Conservation (phyloP, 108 stramenopile species). For the Cyclostephanos tholiformis region DNA sequence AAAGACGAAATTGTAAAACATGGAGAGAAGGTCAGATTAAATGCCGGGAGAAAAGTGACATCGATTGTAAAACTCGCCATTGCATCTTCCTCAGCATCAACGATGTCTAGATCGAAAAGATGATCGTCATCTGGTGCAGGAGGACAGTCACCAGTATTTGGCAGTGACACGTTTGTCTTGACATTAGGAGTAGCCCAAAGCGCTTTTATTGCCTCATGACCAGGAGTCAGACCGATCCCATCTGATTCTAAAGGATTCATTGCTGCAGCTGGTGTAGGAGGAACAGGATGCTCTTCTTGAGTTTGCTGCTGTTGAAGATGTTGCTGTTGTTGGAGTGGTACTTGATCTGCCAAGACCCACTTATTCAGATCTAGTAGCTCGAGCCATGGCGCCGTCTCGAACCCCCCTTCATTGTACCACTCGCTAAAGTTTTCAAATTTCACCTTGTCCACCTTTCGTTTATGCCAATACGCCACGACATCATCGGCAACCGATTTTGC, state of each 20-base stretch:
- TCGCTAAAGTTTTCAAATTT: constrained; percentile 90
- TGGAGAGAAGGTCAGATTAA: not conserved
- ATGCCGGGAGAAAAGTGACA: not conserved
- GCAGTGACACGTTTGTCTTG: constrained; percentile 3
- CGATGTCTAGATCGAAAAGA: constrained; percentile 41
- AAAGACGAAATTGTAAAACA: not conserved
- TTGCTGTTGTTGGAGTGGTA: constrained; percentile 3
- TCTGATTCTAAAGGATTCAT: constrained; percentile 10
- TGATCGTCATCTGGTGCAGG: constrained; percentile 34
- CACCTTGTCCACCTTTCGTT: constrained; percentile 66
- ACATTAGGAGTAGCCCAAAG: constrained; percentile 37
- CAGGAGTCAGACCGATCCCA: constrained; percentile 22
- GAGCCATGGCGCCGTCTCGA: constrained; percentile 91
- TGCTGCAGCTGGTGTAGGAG: constrained; percentile 9
- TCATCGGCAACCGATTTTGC: constrained; percentile 80
- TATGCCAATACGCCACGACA: constrained; percentile 81
- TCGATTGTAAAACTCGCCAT: constrained; percentile 14
- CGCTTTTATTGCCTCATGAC: constrained; percentile 25
- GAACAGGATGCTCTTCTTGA: constrained; percentile 7
- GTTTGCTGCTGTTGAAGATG: not conserved
- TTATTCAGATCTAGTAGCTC: constrained; percentile 95
- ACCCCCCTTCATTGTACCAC: constrained; percentile 97
- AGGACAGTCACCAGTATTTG: constrained; percentile 19
- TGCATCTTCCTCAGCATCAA: constrained; percentile 41
- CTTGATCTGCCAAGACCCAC: constrained; percentile 81